Evolutionary conservation across 1,139 yeast genomes (phyloP), one percentile per base, ranked within the genome.

Genomic region (Lipomyces yarrowii): DNA sequence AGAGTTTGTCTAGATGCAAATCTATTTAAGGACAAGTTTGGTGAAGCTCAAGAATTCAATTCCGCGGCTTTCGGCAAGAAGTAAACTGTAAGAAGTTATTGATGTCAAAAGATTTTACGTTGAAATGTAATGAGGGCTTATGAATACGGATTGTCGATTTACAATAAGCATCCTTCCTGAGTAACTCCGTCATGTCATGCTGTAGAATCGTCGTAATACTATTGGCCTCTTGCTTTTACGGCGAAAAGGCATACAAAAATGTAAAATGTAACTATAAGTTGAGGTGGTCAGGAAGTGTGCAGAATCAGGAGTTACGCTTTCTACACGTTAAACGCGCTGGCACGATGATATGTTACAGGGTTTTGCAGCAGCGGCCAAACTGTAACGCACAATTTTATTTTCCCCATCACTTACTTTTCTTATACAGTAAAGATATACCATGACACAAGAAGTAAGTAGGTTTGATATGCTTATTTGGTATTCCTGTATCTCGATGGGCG

Each of bases 1-100:
- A 8, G 10, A n/a, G 23, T 18, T 10, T 15, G n/a, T 37, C 4
- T 59, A 69, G 71, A 92, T 76, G 99, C 99, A 74, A 97, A 93
- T 76, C 86, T 89, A 77, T 94, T 94, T 85, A 94, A 94, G 84
- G 96, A 89, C 78, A 88, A 88, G 79, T 94, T 94, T 75, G 96
- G 89, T 79, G 84, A 85, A 75, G 96, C 96, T 71, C 91, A 89
- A 82, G 84, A 84, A 73, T 73, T 79, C 66, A 88, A 89, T 83
- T 85, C 86, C 78, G 74, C 74, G 65, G 74, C 76, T 46, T 69
- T 71, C 65, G 71, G 70, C 65, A 72, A 73, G 63, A 64, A 70
- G 65, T 62, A 63, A 59, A 42, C 18, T 21, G 18, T 42, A n/a
- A 21, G 48, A 18, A 15, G 8, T 21, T 42, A 42, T 3, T n/a